phyloP scores from a whole-genome alignment of 352 stramenopile genomes.

The Pythium vanterpoolii region DNA sequence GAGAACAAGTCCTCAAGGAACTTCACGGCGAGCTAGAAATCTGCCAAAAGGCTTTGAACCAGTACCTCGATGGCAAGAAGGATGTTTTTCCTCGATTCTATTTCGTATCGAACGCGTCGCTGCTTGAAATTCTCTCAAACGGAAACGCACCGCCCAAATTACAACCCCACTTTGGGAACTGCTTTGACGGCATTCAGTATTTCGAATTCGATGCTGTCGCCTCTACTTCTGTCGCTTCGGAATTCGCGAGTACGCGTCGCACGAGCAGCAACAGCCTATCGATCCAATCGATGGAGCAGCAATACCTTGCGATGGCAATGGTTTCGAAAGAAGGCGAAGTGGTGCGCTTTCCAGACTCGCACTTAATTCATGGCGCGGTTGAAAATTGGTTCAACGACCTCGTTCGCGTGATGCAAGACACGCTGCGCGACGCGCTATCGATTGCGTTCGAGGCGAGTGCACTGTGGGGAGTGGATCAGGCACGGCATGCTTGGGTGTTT shows the following conservation, averaged over 20 bases:
- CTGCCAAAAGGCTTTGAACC: conserved; percentile 95
- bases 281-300: conserved; percentile 18
- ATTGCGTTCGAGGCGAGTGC: conserved; percentile 92
- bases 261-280: conserved; percentile 10
- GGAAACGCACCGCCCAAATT: conserved; percentile 86
- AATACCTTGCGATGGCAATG: conserved; percentile 89
- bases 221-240: conserved; percentile 6
- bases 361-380: conserved; percentile 82
- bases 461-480: conserved; percentile 86
- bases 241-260: not conserved
- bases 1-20: conserved; percentile 74
- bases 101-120: conserved; percentile 93
- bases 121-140: conserved; percentile 95
- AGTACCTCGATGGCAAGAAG: conserved; percentile 96
- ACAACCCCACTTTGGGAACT: conserved; percentile 87
- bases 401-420: conserved; percentile 92
- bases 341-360: conserved; percentile 78
- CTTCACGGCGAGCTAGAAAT: conserved; percentile 91
- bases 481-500: conserved; percentile 88
- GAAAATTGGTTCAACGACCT: conserved; percentile 95
- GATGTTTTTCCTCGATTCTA: conserved; percentile 97
- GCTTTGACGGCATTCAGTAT: conserved; percentile 87
- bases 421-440: conserved; percentile 77
- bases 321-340: conserved; percentile 95
- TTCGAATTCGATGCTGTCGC: conserved; percentile 65